Evolutionary conservation across 768 basidiomycete species (phyloP).

Genomic region (Hygrophorus russula): DNA sequence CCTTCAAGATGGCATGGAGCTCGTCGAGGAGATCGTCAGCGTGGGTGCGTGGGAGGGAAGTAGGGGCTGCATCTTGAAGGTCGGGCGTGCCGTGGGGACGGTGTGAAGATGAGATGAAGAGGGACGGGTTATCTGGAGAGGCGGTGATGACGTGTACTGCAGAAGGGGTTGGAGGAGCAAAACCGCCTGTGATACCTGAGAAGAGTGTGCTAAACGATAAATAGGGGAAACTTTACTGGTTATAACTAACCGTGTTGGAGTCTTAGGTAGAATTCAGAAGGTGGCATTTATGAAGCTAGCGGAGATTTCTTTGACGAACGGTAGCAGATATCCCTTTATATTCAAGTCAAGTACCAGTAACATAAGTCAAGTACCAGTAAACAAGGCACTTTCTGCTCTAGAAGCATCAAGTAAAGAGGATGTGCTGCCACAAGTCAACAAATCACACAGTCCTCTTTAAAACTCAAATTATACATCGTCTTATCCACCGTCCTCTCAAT

Average conservation of each 20-base stretch:
- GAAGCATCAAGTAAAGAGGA: no score
- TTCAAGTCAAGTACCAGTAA: no score
- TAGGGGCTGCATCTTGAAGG: constrained; percentile 19
- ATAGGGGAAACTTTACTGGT: background rate
- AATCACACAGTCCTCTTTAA: constrained; percentile 82
- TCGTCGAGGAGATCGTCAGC: constrained; percentile 35
- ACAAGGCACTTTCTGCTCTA: no score
- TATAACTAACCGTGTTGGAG: constrained; percentile 44
- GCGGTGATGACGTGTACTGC: constrained; percentile 44
- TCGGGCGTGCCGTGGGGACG: constrained; percentile 28
- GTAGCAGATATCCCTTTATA: no score
- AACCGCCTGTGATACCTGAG: constrained; percentile 67
- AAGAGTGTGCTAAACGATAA: no score
- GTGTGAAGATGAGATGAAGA: constrained; percentile 33
- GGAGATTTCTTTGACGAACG: no score
- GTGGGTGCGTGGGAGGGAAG: no score
- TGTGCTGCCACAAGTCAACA: no score
- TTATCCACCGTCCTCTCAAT: constrained; percentile 95
- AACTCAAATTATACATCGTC: constrained; percentile 87
- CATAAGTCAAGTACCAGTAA: no score
- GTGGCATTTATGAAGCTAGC: no score
- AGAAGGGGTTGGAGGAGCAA: constrained; percentile 54
- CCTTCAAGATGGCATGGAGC: constrained; percentile 47
- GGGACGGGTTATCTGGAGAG: constrained; percentile 18
- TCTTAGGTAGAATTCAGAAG: constrained; percentile 41